Percentiles rank a stretch among this genome's conserved stretches.
Evolutionary conservation across 2,329 filamentous ascomycete species (phyloP).

Genomic region (Sphaceloma murrayae): DNA sequence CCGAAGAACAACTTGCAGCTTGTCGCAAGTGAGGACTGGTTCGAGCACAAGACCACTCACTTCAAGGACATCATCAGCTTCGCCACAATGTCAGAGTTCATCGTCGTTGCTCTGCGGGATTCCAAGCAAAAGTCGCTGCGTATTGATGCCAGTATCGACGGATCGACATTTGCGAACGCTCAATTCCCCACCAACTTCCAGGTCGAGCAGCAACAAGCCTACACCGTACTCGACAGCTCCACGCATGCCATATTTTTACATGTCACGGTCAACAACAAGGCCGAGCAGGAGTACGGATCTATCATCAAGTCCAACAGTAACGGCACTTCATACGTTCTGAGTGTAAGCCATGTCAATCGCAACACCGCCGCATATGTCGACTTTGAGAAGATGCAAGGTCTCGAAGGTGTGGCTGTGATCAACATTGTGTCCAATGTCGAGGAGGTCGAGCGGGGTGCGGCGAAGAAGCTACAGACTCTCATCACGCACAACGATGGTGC

Average conservation of each 20-base stretch:
- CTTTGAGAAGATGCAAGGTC: slow-evolving; percentile 87
- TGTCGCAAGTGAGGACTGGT: slow-evolving; percentile 69
- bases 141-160: slow-evolving; percentile 77
- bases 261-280: slow-evolving; percentile 62
- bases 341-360: slow-evolving; percentile 70
- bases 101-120: slow-evolving; percentile 68
- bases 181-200: slow-evolving; percentile 80
- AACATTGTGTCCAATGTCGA: slow-evolving; percentile 73
- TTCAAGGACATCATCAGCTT: slow-evolving; percentile 71
- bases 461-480: slow-evolving; percentile 76
- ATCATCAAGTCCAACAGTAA: slow-evolving; percentile 99
- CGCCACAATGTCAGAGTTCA: slow-evolving; percentile 93
- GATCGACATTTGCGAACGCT: slow-evolving; percentile 68
- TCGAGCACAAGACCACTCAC: slow-evolving; percentile 53
- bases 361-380: slow-evolving; percentile 72
- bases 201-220: slow-evolving; percentile 67
- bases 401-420: slow-evolving; percentile 82
- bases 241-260: slow-evolving; percentile 92
- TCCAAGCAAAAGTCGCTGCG: slow-evolving; percentile 60
- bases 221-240: slow-evolving; percentile 89
- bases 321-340: slow-evolving; percentile 87
- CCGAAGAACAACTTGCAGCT: slow-evolving; percentile 54
- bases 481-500: slow-evolving; percentile 96
- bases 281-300: slow-evolving; percentile 63
- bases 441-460: slow-evolving; percentile 50